Evolutionary conservation across 371 early-diverging fungal species (phyloP).

Genomic region (Mycotypha africana): DNA sequence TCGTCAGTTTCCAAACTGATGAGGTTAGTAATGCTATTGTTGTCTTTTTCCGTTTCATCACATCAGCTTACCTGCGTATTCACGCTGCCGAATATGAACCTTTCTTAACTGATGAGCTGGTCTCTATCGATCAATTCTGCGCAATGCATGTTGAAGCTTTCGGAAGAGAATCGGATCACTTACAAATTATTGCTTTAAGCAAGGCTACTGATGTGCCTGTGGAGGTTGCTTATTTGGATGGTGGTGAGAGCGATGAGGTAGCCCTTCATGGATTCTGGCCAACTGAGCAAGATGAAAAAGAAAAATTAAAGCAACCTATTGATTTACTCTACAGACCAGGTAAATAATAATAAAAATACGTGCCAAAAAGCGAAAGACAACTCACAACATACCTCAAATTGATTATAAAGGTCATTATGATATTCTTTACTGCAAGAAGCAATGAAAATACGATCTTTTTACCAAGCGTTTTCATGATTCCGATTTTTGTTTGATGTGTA

Average conservation of each 20-base stretch:
- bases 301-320: constrained; percentile 24
- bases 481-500: too few relatives aligned
- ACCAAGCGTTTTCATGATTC: too few relatives aligned
- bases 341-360: constrained; percentile 6
- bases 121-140: constrained; percentile 62
- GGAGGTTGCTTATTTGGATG: constrained; percentile 63
- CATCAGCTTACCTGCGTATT: constrained; percentile 61
- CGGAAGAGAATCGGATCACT: constrained; percentile 68
- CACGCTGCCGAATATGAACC: constrained; percentile 65
- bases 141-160: constrained; percentile 63
- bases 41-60: constrained; percentile 59
- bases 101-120: constrained; percentile 54
- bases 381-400: not conserved
- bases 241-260: constrained; percentile 39
- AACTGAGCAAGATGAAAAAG: constrained; percentile 18
- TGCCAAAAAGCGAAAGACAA: not conserved
- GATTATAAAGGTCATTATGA: not conserved
- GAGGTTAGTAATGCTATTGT: constrained; percentile 66
- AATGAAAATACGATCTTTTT: not conserved
- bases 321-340: constrained; percentile 43
- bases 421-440: not conserved
- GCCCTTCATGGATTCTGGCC: constrained; percentile 52
- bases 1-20: constrained; percentile 53
- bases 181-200: constrained; percentile 62
- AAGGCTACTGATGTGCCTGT: constrained; percentile 54